Evolutionary conservation across 306 rosid genomes (phyloP).

Genomic region (Dalbergia oliveri): DNA sequence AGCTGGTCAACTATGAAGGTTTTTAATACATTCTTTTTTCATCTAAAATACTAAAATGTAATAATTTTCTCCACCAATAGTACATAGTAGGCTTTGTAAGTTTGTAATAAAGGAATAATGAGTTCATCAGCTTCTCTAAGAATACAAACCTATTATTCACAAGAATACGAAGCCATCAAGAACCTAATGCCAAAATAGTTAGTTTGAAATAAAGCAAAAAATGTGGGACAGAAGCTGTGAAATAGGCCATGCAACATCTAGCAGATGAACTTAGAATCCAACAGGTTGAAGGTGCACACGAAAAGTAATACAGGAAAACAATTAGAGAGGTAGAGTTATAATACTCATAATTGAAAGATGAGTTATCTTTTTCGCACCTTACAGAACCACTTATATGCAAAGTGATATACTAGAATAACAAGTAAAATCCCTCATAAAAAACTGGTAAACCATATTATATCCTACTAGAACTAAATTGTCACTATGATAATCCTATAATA

Average conservation of each 20-base stretch:
- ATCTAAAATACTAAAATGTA: too few species aligned
- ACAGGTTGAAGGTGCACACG: neutral
- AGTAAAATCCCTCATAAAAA: neutral
- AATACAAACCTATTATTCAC: slow-evolving; percentile 1
- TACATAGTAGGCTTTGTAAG: neutral
- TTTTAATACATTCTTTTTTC: too few species aligned
- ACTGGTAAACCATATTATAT: neutral
- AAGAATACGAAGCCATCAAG: neutral
- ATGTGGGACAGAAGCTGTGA: neutral
- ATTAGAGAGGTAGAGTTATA: neutral
- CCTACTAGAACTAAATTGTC: neutral
- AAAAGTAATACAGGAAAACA: neutral
- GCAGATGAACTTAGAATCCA: slow-evolving; percentile 18
- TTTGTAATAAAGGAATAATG: neutral
- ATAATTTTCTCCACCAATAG: neutral
- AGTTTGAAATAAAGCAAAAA: neutral
- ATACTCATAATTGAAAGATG: slow-evolving; percentile 6
- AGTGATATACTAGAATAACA: neutral
- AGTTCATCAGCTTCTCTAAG: neutral
- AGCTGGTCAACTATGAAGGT: too few species aligned
- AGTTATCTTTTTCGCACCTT: neutral
- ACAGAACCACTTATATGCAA: neutral
- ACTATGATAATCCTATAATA: neutral
- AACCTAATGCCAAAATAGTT: neutral
- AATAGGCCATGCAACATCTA: neutral